Evolutionary conservation across 495 filamentous ascomycete genomes (phyloP), one percentile per base, ranked within the genome.

Genomic region (Tetracladium setigerum): DNA sequence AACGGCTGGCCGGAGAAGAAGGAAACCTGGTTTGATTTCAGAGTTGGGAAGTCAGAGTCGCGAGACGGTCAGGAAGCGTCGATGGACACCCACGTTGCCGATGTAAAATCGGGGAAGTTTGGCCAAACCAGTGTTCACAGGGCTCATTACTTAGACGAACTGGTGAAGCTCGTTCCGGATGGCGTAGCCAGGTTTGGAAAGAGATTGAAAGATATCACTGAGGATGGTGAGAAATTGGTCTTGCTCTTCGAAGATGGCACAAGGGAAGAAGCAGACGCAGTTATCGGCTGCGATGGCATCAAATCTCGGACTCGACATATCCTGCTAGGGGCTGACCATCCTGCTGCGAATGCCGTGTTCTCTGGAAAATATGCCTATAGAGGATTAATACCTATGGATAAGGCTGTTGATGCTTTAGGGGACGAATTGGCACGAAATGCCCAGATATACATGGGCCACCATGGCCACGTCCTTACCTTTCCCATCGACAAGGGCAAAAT

Each of bases 391-490:
- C 71, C 73, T 0, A 81, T 79, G 67, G 72, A 73, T 15, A 63
- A 72, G 9, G 75, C 78, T 43, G 63, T 72, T 8, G 48, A 64
- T 11, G 60, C 68, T 7, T 57, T 81, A 19, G 78, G 79, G 34
- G 70, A 76, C 12, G 65, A 69, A 37, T 47, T 63, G 0, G 71
- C 73, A 1, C 52, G 61, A 15, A 78, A 78, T 13, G 60, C 64
- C n/a, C 69, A 74, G 18, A 53, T 78, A 36, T 78, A 79, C 54
- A 56, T 83, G 41, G 82, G 81, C 0, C 64, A 76, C 12, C 70
- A 74, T 18, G 69, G 68, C 0, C 77, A 82, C 51, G 62, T 77
- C 0, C 66, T 85, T 15, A 83, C 81, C 1, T 85, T 78, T 56
- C 81, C 82, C 0, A 79, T 86, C 19, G 73, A 76, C 53, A 67